Conservation (phyloP, 768 basidiomycete genomes). For the Arthromyces matolae region DNA sequence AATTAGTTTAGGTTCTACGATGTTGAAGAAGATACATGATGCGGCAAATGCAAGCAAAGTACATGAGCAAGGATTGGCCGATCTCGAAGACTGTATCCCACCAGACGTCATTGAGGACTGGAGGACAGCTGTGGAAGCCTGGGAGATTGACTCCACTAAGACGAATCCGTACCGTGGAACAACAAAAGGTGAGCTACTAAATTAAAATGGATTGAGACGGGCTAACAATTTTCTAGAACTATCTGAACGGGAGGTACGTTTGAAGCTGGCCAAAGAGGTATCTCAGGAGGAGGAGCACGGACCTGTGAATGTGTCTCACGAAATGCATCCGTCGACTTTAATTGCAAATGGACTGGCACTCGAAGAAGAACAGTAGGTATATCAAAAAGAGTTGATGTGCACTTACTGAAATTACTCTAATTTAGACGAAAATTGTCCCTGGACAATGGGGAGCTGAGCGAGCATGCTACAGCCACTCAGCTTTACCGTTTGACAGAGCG, state of each 20-base stretch:
- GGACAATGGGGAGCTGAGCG: not conserved
- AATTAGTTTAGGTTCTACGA: not conserved
- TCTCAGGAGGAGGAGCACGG: not conserved
- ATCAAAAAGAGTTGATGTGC: not conserved
- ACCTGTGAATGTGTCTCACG: not conserved
- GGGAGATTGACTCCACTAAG: not conserved
- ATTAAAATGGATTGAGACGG: not conserved
- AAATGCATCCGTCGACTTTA: not conserved
- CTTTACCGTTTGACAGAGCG: not conserved
- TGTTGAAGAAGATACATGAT: too few relatives aligned
- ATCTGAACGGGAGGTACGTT: too few relatives aligned
- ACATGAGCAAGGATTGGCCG: not conserved
- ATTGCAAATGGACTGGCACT: conserved; percentile 1
- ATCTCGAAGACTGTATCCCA: not conserved
- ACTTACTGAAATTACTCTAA: not conserved
- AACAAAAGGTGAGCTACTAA: not conserved
- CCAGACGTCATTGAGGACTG: not conserved
- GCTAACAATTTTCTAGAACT: not conserved
- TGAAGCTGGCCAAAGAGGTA: not conserved
- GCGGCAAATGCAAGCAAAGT: not conserved
- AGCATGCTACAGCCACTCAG: conserved; percentile 2
- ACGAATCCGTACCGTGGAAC: not conserved
- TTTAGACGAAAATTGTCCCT: not conserved
- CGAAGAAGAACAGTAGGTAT: conserved; percentile 1
- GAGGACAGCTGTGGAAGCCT: not conserved